Conservation (phyloP, 2,329 filamentous ascomycete species). For the Arthrobotrys iridis region DNA sequence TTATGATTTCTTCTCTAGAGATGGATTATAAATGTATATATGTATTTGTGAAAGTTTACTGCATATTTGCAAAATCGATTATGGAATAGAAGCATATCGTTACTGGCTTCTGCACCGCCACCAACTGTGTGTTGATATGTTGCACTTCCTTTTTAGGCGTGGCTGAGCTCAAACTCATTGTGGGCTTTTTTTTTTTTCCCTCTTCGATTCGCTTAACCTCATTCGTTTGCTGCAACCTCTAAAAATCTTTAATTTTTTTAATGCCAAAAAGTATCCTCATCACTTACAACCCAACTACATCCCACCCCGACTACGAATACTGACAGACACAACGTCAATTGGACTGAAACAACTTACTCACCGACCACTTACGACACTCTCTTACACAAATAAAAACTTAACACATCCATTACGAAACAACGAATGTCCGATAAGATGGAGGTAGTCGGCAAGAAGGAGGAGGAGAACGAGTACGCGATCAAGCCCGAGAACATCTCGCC, state of each 20-base stretch:
- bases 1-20: too few species aligned
- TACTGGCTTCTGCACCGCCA: conserved; percentile 20
- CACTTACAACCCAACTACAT: not conserved
- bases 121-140: conserved; percentile 24
- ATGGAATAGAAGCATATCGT: too few species aligned
- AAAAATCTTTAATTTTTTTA: conserved; percentile 39
- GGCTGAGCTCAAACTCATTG: not conserved
- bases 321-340: conserved; percentile 28
- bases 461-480: conserved; percentile 81
- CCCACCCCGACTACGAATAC: not conserved
- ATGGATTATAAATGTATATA: too few species aligned
- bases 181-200: conserved; percentile 53
- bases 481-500: conserved; percentile 87
- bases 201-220: conserved; percentile 33
- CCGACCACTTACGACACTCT: not conserved
- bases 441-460: conserved; percentile 63
- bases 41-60: too few species aligned
- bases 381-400: not conserved
- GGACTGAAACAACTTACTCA: not conserved
- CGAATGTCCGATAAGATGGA: conserved; percentile 63
- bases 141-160: conserved; percentile 18
- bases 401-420: too few species aligned
- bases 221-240: conserved; percentile 15
- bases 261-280: not conserved
- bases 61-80: too few species aligned